Percentiles rank a stretch among this genome's conserved stretches.
phyloP scores from a whole-genome alignment of 2,329 filamentous ascomycete genomes.

The Madurella fahalii region DNA sequence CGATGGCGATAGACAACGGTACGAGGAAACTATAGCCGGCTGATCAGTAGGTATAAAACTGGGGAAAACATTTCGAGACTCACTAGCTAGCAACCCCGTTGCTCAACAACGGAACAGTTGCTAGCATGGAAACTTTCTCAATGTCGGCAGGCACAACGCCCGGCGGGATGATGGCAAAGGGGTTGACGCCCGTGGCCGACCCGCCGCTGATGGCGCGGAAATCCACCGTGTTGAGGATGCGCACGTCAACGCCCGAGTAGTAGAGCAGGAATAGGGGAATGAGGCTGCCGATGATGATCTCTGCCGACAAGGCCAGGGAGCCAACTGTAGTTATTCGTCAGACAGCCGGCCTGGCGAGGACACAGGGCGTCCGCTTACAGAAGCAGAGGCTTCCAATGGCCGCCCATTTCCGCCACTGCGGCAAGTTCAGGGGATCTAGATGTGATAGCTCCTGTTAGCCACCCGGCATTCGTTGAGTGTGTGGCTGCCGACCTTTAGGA shows the following conservation, averaged over 20 bases:
- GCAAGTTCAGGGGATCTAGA: conserved; percentile 32
- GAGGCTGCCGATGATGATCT: conserved; percentile 31
- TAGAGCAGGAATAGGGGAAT: conserved; percentile 35
- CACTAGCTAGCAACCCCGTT: conserved; percentile 34
- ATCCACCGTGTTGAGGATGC: conserved; percentile 30
- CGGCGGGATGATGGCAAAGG: conserved; percentile 30
- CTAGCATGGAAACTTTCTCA: conserved; percentile 30
- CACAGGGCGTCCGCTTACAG: conserved; percentile 26
- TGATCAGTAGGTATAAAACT: no score
- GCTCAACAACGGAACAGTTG: conserved; percentile 34
- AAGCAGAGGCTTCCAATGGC: conserved; percentile 31
- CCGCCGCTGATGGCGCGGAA: conserved; percentile 24
- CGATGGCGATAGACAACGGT: conserved; percentile 35
- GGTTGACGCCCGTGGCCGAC: conserved; percentile 22
- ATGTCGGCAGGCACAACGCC: conserved; percentile 30
- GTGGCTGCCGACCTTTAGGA: conserved; percentile 26
- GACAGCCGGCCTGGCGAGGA: not conserved
- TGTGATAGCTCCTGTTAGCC: not conserved
- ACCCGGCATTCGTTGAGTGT: not conserved
- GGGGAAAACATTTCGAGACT: not conserved
- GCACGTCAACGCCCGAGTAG: conserved; percentile 33
- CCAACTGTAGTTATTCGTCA: conserved; percentile 21
- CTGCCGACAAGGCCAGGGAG: conserved; percentile 29
- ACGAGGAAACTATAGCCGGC: conserved; percentile 28
- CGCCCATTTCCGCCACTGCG: conserved; percentile 33